phyloP scores from a whole-genome alignment of 768 basidiomycete species.

The Tylopilus sp. region DNA sequence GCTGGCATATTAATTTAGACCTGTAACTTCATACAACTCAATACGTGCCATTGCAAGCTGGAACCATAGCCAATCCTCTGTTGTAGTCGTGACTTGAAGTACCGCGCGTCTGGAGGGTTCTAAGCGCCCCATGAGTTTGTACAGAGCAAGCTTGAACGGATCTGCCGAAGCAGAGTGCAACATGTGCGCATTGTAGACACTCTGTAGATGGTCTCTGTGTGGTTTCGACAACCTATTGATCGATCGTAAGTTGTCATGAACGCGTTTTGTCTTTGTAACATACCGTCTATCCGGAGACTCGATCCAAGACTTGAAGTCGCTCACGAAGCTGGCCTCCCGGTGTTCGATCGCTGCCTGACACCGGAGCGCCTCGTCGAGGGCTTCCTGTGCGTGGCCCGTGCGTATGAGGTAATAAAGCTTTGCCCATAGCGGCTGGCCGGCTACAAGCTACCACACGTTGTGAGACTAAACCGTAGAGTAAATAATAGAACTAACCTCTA shows the following conservation, averaged over 20 bases:
- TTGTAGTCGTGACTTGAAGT: slow-evolving; percentile 81
- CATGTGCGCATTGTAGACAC: slow-evolving; percentile 84
- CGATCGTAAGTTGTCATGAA: slow-evolving; percentile 3
- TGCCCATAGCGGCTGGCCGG: slow-evolving; percentile 90
- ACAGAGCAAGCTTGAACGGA: slow-evolving; percentile 94
- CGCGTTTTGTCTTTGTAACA: slow-evolving; percentile 15
- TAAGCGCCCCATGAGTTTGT: slow-evolving; percentile 92
- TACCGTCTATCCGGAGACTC: slow-evolving; percentile 77
- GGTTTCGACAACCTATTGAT: slow-evolving; percentile 58
- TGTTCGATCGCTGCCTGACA: slow-evolving; percentile 70
- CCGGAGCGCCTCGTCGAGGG: slow-evolving; percentile 68
- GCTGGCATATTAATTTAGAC: slow-evolving; percentile 1
- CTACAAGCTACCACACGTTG: slow-evolving; percentile 57
- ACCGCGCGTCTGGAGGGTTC: slow-evolving; percentile 80
- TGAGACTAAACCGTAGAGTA: neutral
- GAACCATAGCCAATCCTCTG: slow-evolving; percentile 99
- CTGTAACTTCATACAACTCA: neutral
- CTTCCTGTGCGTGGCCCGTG: slow-evolving; percentile 78
- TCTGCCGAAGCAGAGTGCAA: slow-evolving; percentile 83
- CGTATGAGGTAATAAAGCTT: slow-evolving; percentile 90
- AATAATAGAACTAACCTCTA: slow-evolving; percentile 61
- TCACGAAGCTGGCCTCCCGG: slow-evolving; percentile 79
- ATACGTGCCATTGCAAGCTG: slow-evolving; percentile 75
- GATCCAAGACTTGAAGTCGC: slow-evolving; percentile 79
- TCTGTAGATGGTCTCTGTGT: slow-evolving; percentile 76